phyloP scores from a whole-genome alignment of 345 rosid genomes.

The Barbarea vulgaris region DNA sequence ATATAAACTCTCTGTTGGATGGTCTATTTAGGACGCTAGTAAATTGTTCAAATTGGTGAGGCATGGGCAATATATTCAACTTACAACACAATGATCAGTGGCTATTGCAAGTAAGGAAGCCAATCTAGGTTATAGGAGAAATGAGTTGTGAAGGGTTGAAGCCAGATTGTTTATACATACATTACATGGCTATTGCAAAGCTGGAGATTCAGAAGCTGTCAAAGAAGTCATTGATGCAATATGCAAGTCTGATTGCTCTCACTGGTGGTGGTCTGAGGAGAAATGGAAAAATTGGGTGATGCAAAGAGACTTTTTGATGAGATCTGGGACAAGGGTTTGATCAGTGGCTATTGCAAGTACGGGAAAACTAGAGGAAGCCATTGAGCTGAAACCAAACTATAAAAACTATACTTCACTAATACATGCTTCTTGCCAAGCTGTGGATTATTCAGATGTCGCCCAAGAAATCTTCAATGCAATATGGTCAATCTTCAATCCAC shows the following conservation, averaged over 20 bases:
- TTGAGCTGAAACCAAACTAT: slow-evolving; percentile 12
- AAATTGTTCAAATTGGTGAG: not conserved
- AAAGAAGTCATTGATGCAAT: not conserved
- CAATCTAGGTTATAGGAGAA: not conserved
- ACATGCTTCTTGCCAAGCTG: not conserved
- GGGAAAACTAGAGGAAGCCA: slow-evolving; percentile 9
- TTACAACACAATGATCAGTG: slow-evolving; percentile 18
- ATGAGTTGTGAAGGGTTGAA: slow-evolving; percentile 12
- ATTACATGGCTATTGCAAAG: not conserved
- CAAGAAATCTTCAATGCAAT: slow-evolving; percentile 10
- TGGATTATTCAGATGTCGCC: not conserved
- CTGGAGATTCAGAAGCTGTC: slow-evolving; percentile 1
- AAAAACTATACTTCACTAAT: not conserved
- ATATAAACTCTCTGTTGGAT: not conserved
- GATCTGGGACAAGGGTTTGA: slow-evolving; percentile 18
- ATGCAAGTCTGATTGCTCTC: slow-evolving; percentile 1
- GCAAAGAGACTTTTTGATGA: slow-evolving; percentile 6
- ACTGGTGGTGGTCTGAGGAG: slow-evolving; percentile 3
- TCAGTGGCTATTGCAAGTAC: slow-evolving; percentile 1
- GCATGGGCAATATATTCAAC: not conserved
- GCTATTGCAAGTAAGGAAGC: slow-evolving; percentile 7
- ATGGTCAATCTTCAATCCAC: not conserved
- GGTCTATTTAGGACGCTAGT: slow-evolving; percentile 1
- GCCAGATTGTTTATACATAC: not conserved
- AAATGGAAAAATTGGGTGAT: slow-evolving; percentile 4